Base-by-base conservation (phyloP, 2,329 filamentous ascomycete species). In the Coniochaeta sp. region DNA sequence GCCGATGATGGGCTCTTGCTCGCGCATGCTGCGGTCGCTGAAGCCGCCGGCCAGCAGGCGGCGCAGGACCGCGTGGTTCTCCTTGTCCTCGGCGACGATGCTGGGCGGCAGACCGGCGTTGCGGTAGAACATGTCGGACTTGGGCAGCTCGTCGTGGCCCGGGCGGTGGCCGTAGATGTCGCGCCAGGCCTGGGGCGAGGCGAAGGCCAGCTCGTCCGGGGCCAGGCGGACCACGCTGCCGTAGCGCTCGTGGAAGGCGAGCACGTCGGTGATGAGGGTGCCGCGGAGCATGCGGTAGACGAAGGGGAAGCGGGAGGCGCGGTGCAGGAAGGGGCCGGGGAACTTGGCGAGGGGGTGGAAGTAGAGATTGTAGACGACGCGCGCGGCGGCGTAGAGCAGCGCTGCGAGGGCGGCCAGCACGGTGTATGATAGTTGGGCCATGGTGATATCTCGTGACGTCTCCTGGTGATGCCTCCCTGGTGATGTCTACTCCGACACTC, bases 231-330 rank as follows among this genome's bases (percentile, higher is more conserved):
- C 76, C 1, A 80, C 71, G 1, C 57, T 55, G 32, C 66, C 68
- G 56, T 69, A 69, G 55, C 62, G 64, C 55, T 64, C 57, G 61
- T 69, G 68, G 4, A 65, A 59, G 19, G 61, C 52, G 60, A 62
- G 60, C n/a, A 64, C 58, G 28, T 59, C 34, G 58, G 63, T 62
- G 60, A 77, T 73, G 89, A 96, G 93, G 71, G 93, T 93, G 26
- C 91, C 92, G 2, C 90, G 89, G 56, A 96, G 84, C 65, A 96
- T 95, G 17, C 90, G 90, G 34, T 95, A 80, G 28, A 62, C 58
- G 36, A 50, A 64, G 3, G 67, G 65, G 8, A 68, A 38, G 30
- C 58, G 28, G 5, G 66, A 67, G 8, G 66, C 64, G 55, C 65
- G 63, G 30, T 65, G 59, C 24, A 62, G 28, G 5, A 66, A 24